Percentiles rank a stretch among this genome's conserved stretches.
Evolutionary conservation across 192 early-diverging fungal genomes (phyloP).

Genomic region (Allomyces macrogynus): DNA sequence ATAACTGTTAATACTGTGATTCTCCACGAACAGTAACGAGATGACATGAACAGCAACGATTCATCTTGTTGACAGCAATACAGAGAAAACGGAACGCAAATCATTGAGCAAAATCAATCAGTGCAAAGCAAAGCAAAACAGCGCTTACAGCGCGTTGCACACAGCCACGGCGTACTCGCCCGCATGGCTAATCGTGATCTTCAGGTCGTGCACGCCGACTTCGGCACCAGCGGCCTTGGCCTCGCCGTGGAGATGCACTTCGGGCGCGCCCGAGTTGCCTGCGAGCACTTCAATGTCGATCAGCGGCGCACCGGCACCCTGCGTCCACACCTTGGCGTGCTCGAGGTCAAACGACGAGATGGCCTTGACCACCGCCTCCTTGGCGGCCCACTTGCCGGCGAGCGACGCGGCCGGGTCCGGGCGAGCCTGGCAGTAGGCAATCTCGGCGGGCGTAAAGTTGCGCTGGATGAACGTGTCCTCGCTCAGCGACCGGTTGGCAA

Average conservation of each 20-base stretch:
- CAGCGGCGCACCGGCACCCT: slow-evolving; percentile 68
- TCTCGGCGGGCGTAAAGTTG: slow-evolving; percentile 72
- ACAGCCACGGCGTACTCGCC: slow-evolving; percentile 78
- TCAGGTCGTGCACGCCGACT: slow-evolving; percentile 52
- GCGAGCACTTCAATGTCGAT: slow-evolving; percentile 71
- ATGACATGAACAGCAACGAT: too few relatives aligned
- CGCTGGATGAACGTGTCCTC: slow-evolving; percentile 57
- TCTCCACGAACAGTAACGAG: too few relatives aligned
- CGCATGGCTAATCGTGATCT: slow-evolving; percentile 81
- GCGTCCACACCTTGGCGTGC: slow-evolving; percentile 43
- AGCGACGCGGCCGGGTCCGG: slow-evolving; percentile 63
- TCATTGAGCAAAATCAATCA: not conserved
- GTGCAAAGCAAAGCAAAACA: not conserved
- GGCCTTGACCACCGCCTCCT: slow-evolving; percentile 91
- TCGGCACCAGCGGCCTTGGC: slow-evolving; percentile 47
- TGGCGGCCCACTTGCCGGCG: slow-evolving; percentile 87
- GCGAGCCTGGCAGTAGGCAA: slow-evolving; percentile 47
- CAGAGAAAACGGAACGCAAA: too few relatives aligned
- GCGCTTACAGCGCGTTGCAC: slow-evolving; percentile 30
- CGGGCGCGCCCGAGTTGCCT: slow-evolving; percentile 50
- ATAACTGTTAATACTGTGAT: too few relatives aligned
- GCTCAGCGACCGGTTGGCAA: slow-evolving; percentile 34
- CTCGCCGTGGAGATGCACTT: slow-evolving; percentile 59
- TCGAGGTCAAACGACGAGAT: slow-evolving; percentile 37
- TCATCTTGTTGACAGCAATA: too few relatives aligned